Conservation (phyloP, 768 basidiomycete species). For the Cystobasidiopsis lactophilus region DNA sequence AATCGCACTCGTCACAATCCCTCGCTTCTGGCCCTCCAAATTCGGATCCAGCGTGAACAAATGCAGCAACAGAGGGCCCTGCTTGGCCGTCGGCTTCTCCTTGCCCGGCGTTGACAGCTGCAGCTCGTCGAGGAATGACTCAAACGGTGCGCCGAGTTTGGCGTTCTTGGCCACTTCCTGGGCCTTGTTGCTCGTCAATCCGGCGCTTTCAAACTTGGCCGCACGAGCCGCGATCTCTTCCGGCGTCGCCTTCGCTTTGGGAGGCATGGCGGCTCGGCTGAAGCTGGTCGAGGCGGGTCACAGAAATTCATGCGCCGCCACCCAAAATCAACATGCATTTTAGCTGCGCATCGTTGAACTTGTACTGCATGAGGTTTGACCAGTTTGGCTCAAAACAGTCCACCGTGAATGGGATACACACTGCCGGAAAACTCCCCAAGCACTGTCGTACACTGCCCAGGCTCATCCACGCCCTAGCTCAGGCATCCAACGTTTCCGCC, state of each 20-base stretch:
- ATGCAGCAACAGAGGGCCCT: conserved; percentile 10
- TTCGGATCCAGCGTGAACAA: not conserved
- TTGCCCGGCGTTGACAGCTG: too few relatives aligned
- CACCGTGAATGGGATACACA: too few relatives aligned
- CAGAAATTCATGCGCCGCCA: too few relatives aligned
- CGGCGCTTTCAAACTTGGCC: conserved; percentile 1
- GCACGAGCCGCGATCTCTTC: not conserved
- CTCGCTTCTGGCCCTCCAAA: conserved; percentile 1
- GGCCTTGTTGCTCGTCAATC: conserved; percentile 5
- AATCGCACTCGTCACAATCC: conserved; percentile 30
- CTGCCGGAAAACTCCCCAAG: too few relatives aligned
- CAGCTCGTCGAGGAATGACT: not conserved
- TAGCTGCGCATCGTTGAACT: too few relatives aligned
- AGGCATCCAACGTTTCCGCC: too few relatives aligned
- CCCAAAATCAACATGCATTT: too few relatives aligned
- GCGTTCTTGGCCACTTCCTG: conserved; percentile 7
- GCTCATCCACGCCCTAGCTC: too few relatives aligned
- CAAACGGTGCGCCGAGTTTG: not conserved
- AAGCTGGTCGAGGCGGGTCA: too few relatives aligned
- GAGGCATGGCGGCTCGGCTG: not conserved
- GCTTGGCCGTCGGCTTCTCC: conserved; percentile 5
- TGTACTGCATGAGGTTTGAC: too few relatives aligned
- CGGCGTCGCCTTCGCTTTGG: not conserved
- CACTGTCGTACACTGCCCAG: too few relatives aligned
- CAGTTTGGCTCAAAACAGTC: too few relatives aligned